phyloP scores from a whole-genome alignment of 106 monocot species.

The Dioscorea zingiberensis region DNA sequence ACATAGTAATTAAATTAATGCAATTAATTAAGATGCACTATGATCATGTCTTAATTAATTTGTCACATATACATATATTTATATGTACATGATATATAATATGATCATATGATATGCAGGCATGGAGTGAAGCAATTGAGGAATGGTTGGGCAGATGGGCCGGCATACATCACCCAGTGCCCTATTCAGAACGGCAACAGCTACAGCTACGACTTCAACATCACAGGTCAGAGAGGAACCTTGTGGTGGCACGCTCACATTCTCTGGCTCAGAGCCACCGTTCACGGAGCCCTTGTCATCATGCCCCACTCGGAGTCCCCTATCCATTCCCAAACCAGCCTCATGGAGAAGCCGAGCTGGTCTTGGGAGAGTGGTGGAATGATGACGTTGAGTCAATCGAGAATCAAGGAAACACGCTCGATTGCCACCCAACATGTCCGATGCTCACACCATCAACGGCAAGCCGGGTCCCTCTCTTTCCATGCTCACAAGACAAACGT shows the following conservation, averaged over 20 bases:
- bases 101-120: constrained; percentile 12
- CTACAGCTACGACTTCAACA: constrained; percentile 25
- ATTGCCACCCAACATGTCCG: constrained; percentile 8
- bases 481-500: constrained; percentile 11
- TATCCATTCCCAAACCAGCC: constrained; percentile 27
- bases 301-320: constrained; percentile 25
- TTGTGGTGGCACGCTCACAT: constrained; percentile 52
- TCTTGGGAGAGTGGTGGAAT: constrained; percentile 31
- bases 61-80: no score
- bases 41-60: no score
- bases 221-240: constrained; percentile 24
- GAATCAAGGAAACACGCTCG: constrained; percentile 4
- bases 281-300: constrained; percentile 40
- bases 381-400: constrained; percentile 4
- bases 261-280: constrained; percentile 42
- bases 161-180: constrained; percentile 36
- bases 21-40: no score
- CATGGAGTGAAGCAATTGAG: constrained; percentile 40
- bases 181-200: constrained; percentile 19
- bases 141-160: constrained; percentile 42
- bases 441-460: constrained; percentile 19
- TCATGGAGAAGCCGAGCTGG: constrained; percentile 10
- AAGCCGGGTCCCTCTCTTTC: constrained; percentile 13
- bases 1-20: no score
- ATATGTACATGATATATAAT: no score